A percentile compares a stretch with the other conserved stretches of the same genome.
Evolutionary conservation across 345 rosid species (phyloP).

Genomic region (Dipteronia dyeriana): DNA sequence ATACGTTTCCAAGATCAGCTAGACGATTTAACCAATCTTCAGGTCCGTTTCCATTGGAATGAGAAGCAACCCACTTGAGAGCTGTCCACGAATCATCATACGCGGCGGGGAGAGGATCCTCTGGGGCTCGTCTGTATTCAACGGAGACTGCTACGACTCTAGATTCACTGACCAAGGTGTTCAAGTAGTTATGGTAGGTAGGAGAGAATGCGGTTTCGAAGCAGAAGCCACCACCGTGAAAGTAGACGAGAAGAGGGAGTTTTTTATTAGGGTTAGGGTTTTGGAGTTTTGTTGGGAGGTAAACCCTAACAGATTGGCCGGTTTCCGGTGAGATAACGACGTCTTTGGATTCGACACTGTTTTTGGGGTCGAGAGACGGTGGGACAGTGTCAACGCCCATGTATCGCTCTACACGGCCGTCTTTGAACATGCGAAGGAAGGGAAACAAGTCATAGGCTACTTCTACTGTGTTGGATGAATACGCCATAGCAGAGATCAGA

Average conservation of each 20-base stretch:
- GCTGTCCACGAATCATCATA: slow-evolving; percentile 43
- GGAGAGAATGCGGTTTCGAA: slow-evolving; percentile 30
- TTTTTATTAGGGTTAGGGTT: slow-evolving; percentile 17
- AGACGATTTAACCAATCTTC: slow-evolving; percentile 35
- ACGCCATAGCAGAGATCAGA: background rate
- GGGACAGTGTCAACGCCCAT: slow-evolving; percentile 30
- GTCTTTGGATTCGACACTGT: slow-evolving; percentile 56
- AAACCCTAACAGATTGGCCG: slow-evolving; percentile 35
- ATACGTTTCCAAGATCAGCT: slow-evolving; percentile 32
- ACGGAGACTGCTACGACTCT: slow-evolving; percentile 31
- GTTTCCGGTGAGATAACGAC: slow-evolving; percentile 22
- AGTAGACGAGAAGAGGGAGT: slow-evolving; percentile 42
- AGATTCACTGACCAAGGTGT: slow-evolving; percentile 25
- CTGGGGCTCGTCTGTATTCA: slow-evolving; percentile 36
- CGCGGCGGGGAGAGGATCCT: slow-evolving; percentile 33
- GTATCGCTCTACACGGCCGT: slow-evolving; percentile 56
- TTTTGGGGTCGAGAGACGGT: slow-evolving; percentile 40
- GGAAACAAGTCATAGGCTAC: slow-evolving; percentile 42
- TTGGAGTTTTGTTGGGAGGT: slow-evolving; percentile 28
- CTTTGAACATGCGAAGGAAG: slow-evolving; percentile 38
- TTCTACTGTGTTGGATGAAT: slow-evolving; percentile 27
- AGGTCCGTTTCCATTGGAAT: slow-evolving; percentile 30
- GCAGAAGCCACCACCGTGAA: slow-evolving; percentile 42
- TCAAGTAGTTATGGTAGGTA: slow-evolving; percentile 33
- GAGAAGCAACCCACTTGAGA: slow-evolving; percentile 37